These are phyloP conservation scores for Udeniomyces megalosporus DNA, from an alignment of 768 basidiomycete genomes.

Conservation along the genomic window DNA sequence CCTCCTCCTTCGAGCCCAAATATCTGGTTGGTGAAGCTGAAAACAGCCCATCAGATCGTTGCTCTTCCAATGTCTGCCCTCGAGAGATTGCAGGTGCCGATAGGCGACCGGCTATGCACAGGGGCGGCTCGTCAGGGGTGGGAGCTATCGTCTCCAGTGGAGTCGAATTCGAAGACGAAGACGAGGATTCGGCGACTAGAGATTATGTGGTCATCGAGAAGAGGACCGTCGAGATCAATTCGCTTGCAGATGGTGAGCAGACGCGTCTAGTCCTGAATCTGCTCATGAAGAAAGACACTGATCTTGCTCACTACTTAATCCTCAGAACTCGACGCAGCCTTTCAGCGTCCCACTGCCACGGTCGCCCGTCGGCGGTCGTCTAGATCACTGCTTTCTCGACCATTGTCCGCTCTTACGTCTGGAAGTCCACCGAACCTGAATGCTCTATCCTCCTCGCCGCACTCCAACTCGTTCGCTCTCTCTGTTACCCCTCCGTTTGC, in stretches of 20 bases:
- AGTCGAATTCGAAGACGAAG: slow-evolving; percentile 18
- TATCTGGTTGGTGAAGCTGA: slow-evolving; percentile 20
- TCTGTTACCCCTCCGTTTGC: slow-evolving; percentile 32
- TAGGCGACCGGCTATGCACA: background rate
- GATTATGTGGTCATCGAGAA: slow-evolving; percentile 95
- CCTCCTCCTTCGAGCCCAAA: slow-evolving; percentile 17
- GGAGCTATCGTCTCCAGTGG: background rate
- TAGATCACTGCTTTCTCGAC: slow-evolving; percentile 23
- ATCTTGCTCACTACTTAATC: too few species aligned
- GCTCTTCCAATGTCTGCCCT: background rate
- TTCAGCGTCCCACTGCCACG: slow-evolving; percentile 23
- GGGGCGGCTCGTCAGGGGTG: background rate
- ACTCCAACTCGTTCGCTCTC: slow-evolving; percentile 28
- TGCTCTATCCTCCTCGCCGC: slow-evolving; percentile 22
- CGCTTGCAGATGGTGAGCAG: slow-evolving; percentile 67
- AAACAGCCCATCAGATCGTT: slow-evolving; percentile 14
- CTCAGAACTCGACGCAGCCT: slow-evolving; percentile 32
- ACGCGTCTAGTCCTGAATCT: background rate
- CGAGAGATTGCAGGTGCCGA: background rate
- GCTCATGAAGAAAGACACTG: too few species aligned
- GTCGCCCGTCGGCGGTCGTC: slow-evolving; percentile 29
- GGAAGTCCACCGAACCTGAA: slow-evolving; percentile 10
- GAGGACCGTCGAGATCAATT: slow-evolving; percentile 78
- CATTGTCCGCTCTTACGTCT: slow-evolving; percentile 25
- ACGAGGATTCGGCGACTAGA: slow-evolving; percentile 36